Evolutionary conservation across 148 eudicot genomes (phyloP), one percentile per base, ranked within the genome.

Genomic region (Silene latifolia): DNA sequence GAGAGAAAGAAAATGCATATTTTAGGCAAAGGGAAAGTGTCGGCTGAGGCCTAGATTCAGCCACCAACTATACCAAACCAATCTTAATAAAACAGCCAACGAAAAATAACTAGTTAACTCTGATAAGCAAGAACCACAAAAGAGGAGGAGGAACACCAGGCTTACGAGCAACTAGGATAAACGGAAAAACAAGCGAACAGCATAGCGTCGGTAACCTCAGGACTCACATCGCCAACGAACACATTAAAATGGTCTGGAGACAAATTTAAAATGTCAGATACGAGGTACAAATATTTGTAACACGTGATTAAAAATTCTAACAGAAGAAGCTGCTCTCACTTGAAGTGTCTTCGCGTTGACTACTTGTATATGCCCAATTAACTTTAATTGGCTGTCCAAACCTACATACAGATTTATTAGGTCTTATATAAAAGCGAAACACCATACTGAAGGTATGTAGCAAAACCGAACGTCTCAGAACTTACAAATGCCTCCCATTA

Each of bases 331-430:
- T n/a, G 25, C 53, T 80, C 97, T 79, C 64, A 94, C 98, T 83
- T 80, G 98, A 86, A 54, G 98, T 94, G 82, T 94, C 98, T 82
- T 91, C 98, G 84, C 98, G 89, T 80, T 90, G 97, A 57, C 96
- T 87, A 81, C 95, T 89, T 63, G 96, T 88, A 79, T 91, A 94
- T 39, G 99, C 99, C 97, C 97, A 95, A 75, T 92, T 94, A 72
- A 94, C 98, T 84, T 94, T 91, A 72, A 94, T 90, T 47, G 98
- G 98, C 83, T 94, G 97, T 63, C 98, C 98, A 88, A 94, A 94
- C 86, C 98, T 94, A 89, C 20, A 77, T 24, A 72, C 56, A 18
- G 44, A 70, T 70, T 64, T 35, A n/a, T 65, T 75, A 66, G 54
- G 73, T 76, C 53, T 23, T 51, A 70, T 68, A 53, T 65, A 53